A percentile compares a stretch with the other conserved stretches of the same genome.
Conservation (phyloP, 257 asterid species). For the Forsythia viridissima region DNA sequence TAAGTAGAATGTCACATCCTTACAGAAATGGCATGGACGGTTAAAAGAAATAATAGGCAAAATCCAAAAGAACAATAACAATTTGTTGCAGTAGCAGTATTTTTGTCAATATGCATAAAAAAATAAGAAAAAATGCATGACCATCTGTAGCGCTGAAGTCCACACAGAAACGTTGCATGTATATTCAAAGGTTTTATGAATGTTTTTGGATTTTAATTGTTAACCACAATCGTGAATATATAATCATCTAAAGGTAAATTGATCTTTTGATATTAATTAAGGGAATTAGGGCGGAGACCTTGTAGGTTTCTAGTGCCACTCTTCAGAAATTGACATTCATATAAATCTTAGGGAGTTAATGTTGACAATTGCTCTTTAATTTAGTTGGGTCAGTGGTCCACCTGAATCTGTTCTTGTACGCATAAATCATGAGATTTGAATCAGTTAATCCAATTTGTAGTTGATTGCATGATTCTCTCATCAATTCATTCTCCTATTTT, state of each 20-base stretch:
- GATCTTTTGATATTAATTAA: neutral
- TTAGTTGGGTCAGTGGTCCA: too few relatives aligned
- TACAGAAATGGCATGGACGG: neutral
- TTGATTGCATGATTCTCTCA: too few relatives aligned
- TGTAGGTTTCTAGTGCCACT: neutral
- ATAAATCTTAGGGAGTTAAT: neutral
- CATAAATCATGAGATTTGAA: too few relatives aligned
- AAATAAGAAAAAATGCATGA: neutral
- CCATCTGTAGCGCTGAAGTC: neutral
- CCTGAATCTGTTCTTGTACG: too few relatives aligned
- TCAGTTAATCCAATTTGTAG: too few relatives aligned
- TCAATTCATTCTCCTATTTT: neutral
- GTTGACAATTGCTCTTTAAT: too few relatives aligned
- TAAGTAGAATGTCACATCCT: neutral
- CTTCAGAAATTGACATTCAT: neutral
- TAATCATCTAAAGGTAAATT: neutral
- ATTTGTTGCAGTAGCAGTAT: neutral
- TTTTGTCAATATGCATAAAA: neutral
- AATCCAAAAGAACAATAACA: neutral
- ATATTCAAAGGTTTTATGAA: neutral
- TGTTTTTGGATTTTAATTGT: neutral
- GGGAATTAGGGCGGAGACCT: neutral
- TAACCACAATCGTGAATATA: neutral
- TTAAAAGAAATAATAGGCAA: neutral
- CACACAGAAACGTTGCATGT: neutral